These are phyloP conservation scores for Globisporangium paddicum DNA, from an alignment of 352 stramenopile species.

Conservation along the genomic window DNA sequence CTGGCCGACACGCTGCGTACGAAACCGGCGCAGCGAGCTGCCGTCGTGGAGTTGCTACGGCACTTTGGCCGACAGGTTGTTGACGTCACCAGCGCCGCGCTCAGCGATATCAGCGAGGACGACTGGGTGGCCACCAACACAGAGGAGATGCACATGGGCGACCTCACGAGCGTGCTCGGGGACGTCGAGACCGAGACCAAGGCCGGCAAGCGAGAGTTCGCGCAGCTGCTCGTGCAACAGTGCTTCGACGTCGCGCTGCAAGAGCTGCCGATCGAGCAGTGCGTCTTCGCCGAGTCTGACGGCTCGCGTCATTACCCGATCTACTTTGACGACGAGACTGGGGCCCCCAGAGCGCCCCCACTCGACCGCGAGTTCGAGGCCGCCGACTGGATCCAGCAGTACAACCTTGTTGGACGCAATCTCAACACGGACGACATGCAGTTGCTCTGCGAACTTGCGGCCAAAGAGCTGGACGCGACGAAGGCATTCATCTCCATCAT, in stretches of 20 bases:
- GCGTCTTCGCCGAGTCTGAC: conserved; percentile 36
- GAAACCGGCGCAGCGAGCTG: conserved; percentile 22
- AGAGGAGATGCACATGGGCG: background rate
- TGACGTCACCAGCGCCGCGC: conserved; percentile 18
- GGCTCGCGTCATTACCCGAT: conserved; percentile 36
- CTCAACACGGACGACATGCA: conserved; percentile 29
- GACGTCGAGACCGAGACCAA: background rate
- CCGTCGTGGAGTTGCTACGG: conserved; percentile 28
- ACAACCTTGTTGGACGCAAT: conserved; percentile 17
- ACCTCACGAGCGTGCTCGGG: background rate
- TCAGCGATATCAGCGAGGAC: conserved; percentile 32
- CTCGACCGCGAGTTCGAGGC: conserved; percentile 19
- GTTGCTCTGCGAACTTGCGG: conserved; percentile 37
- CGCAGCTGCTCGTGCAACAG: conserved; percentile 48
- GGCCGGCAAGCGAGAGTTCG: conserved; percentile 7
- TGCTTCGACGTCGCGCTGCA: conserved; percentile 44
- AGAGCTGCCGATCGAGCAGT: conserved; percentile 30
- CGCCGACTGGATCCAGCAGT: conserved; percentile 25
- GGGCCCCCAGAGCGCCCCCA: conserved; percentile 14
- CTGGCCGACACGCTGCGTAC: conserved; percentile 34
- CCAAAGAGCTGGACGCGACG: conserved; percentile 34
- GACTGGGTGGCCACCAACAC: conserved; percentile 24
- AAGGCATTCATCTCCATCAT: conserved; percentile 23
- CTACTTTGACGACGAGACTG: conserved; percentile 33
- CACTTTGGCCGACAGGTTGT: conserved; percentile 22